phyloP scores from a whole-genome alignment of 202 grass and related monocot species.

The Panicum hallii region DNA sequence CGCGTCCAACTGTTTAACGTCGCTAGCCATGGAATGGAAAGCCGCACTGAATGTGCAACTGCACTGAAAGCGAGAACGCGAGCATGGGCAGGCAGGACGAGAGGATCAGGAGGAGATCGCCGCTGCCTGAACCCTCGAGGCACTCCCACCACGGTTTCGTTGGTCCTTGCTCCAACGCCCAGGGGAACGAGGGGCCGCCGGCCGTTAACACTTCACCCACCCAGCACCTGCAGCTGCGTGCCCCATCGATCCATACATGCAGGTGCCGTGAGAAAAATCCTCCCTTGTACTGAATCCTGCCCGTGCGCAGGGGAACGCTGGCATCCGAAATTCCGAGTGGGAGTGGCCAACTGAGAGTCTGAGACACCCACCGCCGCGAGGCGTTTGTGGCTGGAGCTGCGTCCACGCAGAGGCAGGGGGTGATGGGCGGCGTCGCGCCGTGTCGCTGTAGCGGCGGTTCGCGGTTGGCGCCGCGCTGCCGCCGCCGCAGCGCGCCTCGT shows the following conservation, averaged over 20 bases:
- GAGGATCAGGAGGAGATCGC: not conserved
- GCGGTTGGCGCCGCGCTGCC: slow-evolving; percentile 12
- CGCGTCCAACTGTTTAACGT: no score
- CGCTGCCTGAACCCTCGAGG: not conserved
- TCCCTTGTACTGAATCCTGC: not conserved
- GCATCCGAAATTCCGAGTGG: not conserved
- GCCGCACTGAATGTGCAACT: slow-evolving; percentile 19
- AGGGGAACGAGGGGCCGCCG: not conserved
- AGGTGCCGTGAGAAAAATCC: not conserved
- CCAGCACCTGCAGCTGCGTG: not conserved
- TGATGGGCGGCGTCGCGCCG: not conserved
- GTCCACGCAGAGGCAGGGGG: not conserved
- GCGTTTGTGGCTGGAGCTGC: slow-evolving; percentile 17
- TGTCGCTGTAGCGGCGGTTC: slow-evolving; percentile 47
- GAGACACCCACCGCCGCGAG: not conserved
- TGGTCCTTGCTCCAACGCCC: not conserved
- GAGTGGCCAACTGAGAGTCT: not conserved
- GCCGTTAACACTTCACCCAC: not conserved
- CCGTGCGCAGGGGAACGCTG: not conserved
- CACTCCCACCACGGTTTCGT: not conserved
- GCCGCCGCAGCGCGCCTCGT: not conserved
- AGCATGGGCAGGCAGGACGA: not conserved
- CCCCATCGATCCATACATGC: not conserved
- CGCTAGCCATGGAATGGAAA: no score
- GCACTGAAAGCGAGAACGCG: slow-evolving; percentile 30